Evolutionary conservation across 192 early-diverging fungal species (phyloP), one percentile per base, ranked within the genome.

Genomic region (Podila verticillata): DNA sequence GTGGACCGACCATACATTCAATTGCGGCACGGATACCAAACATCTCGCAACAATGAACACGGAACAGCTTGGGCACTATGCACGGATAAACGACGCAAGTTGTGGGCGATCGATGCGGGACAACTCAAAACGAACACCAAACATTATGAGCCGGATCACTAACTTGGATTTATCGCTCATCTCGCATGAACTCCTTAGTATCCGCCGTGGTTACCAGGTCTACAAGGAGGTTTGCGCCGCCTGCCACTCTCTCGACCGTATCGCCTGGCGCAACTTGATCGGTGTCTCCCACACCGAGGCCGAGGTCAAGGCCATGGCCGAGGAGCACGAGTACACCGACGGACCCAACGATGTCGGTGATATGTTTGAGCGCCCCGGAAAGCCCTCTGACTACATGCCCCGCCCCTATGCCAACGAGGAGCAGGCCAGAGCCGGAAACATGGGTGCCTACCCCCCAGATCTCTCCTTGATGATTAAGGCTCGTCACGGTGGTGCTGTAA

Each of bases 191-290:
- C 13, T 26, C 30, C 56, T 61, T 83, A 95, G 96, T 79, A 94
- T 99, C 57, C 96, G 97, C 67, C 96, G 96, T 85, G 97, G 97
- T 71, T 99, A 96, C 90, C 96, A 96, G 83, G 97, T 99, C 15
- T 99, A 97, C 91, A 95, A 93, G 87, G 97, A 99, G 79, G 94
- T 99, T 68, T 99, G 97, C 83, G 89, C 96, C 49, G 93, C 96
- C 32, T 99, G 97, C 87, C 97, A 99, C 88, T 97, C 96, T 26
- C 89, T 99, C 72, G 93, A 97, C 48, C 92, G 92, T 58, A 91
- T 99, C 67, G 89, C 95, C 75, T 99, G 92, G 93, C 94, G 96
- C 77, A 97, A 97, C 88, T 86, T 99, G 64, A 91, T 99, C n/a
- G 95, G 90, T 51, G 96, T 99, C 17, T 92, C 93, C 31, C 96